Conservation (phyloP, 129 eudicot genomes). For the Artemisia argyi region DNA sequence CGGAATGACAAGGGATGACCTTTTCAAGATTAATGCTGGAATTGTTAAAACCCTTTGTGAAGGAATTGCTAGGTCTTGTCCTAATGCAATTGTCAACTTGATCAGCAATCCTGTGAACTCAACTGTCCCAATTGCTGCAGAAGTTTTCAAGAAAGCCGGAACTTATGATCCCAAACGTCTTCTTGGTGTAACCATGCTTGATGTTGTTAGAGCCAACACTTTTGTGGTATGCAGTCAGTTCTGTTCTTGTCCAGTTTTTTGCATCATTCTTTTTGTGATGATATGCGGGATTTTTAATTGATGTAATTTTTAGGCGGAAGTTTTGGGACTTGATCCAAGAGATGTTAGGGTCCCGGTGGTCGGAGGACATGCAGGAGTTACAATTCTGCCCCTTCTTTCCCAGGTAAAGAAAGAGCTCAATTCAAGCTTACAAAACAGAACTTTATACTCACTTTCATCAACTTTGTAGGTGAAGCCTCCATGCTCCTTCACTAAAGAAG, state of each 20-base stretch:
- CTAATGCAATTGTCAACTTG: constrained; percentile 83
- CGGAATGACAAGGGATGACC: constrained; percentile 98
- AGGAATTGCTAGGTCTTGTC: constrained; percentile 84
- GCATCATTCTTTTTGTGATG: not conserved
- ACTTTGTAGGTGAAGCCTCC: constrained; percentile 72
- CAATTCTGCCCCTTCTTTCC: constrained; percentile 91
- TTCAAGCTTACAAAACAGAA: not conserved
- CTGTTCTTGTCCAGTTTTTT: not conserved
- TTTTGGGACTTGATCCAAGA: constrained; percentile 89
- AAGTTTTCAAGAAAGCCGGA: constrained; percentile 94
- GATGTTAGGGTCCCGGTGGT: constrained; percentile 92
- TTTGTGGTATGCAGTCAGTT: constrained; percentile 69
- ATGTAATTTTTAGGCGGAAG: constrained; percentile 62
- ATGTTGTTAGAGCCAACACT: constrained; percentile 98
- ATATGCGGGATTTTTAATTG: not conserved
- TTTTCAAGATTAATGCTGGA: constrained; percentile 94
- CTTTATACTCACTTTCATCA: not conserved
- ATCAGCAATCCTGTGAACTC: constrained; percentile 98
- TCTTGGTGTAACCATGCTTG: constrained; percentile 94
- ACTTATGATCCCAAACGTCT: constrained; percentile 87
- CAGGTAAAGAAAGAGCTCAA: constrained; percentile 47
- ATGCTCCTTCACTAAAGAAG: constrained; percentile 74
- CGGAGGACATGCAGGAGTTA: constrained; percentile 98
- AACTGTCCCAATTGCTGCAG: constrained; percentile 98
- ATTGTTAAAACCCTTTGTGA: constrained; percentile 87